These are phyloP conservation scores for Populus hybrid DNA, from an alignment of 441 rosid species.

Conservation along the genomic window DNA sequence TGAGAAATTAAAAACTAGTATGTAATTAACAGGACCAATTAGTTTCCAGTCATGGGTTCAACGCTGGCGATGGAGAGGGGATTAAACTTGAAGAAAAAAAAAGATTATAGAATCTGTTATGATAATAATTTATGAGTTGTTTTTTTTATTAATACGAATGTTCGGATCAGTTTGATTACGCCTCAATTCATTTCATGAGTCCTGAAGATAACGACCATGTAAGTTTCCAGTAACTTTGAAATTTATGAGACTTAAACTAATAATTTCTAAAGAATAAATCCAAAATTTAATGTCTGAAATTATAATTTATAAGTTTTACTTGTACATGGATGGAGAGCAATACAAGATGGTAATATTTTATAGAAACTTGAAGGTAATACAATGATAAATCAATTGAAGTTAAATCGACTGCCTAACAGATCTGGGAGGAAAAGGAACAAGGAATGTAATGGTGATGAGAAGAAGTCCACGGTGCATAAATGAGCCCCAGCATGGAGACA, in stretches of 20 bases:
- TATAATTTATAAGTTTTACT: too few species aligned
- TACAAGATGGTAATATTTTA: too few species aligned
- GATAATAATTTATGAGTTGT: too few species aligned
- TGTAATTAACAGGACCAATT: too few species aligned
- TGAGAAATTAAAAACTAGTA: not conserved
- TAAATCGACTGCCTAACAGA: too few species aligned
- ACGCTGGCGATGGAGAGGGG: not conserved
- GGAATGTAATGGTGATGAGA: not conserved
- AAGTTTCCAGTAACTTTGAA: rapidly evolving
- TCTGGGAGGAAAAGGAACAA: too few species aligned
- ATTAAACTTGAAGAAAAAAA: not conserved
- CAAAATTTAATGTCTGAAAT: too few species aligned
- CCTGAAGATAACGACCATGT: rapidly evolving
- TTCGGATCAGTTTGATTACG: rapidly evolving
- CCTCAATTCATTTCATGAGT: rapidly evolving
- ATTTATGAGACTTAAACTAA: rapidly evolving
- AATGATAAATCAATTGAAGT: not conserved
- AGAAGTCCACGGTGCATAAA: too few species aligned
- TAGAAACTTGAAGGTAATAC: not conserved
- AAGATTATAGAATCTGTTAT: too few species aligned
- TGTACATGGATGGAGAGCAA: too few species aligned
- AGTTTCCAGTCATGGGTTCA: too few species aligned
- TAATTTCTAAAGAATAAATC: too few species aligned
- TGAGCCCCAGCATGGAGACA: not conserved
- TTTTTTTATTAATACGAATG: rapidly evolving